phyloP scores from a whole-genome alignment of 345 rosid species.

The Geranium brycei region DNA sequence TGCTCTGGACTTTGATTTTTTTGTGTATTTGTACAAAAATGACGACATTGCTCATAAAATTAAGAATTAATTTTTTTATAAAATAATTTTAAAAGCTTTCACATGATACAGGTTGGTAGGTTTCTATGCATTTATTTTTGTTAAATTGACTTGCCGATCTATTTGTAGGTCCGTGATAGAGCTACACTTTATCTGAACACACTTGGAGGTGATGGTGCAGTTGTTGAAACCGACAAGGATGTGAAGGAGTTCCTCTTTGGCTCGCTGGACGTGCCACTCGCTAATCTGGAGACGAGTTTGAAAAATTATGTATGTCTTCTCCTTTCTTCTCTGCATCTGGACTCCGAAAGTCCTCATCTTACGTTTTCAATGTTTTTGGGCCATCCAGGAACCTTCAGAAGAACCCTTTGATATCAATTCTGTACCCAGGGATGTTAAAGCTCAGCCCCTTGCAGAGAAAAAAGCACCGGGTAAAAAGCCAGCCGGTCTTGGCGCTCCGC shows the following conservation, averaged over 20 bases:
- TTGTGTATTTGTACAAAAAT: no score
- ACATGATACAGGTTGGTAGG: no score
- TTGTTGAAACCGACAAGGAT: constrained; percentile 45
- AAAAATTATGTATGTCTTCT: constrained; percentile 63
- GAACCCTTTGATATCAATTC: constrained; percentile 67
- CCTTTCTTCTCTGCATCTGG: constrained; percentile 6
- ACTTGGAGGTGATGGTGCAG: constrained; percentile 57
- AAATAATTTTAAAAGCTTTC: no score
- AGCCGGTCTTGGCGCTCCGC: constrained; percentile 69
- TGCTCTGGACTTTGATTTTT: no score
- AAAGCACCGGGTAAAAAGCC: constrained; percentile 87
- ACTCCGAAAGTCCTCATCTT: constrained; percentile 1
- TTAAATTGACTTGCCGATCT: no score
- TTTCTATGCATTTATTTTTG: neutral
- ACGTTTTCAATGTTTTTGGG: constrained; percentile 16
- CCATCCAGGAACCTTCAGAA: constrained; percentile 66
- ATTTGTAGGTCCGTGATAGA: constrained; percentile 78
- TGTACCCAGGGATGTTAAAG: constrained; percentile 78
- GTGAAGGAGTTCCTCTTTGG: constrained; percentile 72
- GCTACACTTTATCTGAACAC: constrained; percentile 83
- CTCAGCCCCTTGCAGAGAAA: constrained; percentile 83
- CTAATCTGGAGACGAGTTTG: constrained; percentile 81
- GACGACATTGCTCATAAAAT: no score
- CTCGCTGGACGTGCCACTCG: constrained; percentile 67
- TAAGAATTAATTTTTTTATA: no score